phyloP scores from a whole-genome alignment of 2,329 filamentous ascomycete species.

The Xylaria sp. region DNA sequence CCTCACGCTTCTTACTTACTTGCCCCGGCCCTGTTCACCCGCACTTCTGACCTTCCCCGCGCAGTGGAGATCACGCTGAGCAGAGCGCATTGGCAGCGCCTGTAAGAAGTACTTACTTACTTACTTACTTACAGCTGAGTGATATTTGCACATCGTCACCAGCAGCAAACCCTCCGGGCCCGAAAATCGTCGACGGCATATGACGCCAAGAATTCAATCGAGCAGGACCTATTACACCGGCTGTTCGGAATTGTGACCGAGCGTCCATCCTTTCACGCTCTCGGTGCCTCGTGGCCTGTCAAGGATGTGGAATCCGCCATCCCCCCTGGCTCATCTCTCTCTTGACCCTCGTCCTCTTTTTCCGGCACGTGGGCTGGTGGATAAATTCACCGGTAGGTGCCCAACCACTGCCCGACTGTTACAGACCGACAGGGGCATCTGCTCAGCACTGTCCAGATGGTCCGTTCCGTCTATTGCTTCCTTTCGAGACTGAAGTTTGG shows the following conservation, averaged over 20 bases:
- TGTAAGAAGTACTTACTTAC: neutral
- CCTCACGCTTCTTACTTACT: neutral
- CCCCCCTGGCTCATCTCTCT: neutral
- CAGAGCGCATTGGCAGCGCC: neutral
- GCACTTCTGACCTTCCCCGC: constrained; percentile 4
- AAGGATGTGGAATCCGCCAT: constrained; percentile 21
- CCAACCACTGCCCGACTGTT: neutral
- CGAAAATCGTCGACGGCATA: too few relatives aligned
- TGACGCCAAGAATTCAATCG: constrained; percentile 8
- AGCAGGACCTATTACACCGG: constrained; percentile 7
- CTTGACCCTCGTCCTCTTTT: neutral
- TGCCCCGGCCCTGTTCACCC: neutral
- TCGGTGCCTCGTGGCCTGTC: constrained; percentile 25
- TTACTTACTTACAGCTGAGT: too few relatives aligned
- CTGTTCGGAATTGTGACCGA: constrained; percentile 23
- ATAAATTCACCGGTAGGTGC: neutral
- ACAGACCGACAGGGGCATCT: neutral
- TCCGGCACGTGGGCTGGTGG: neutral
- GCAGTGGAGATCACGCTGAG: neutral
- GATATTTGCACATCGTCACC: too few relatives aligned
- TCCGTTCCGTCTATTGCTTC: neutral
- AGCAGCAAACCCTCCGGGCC: too few relatives aligned
- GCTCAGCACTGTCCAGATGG: neutral
- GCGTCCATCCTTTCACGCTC: constrained; percentile 4
- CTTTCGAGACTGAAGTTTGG: neutral